Conservation (phyloP, 1,284 basidiomycete genomes). For the Grifola frondosa region DNA sequence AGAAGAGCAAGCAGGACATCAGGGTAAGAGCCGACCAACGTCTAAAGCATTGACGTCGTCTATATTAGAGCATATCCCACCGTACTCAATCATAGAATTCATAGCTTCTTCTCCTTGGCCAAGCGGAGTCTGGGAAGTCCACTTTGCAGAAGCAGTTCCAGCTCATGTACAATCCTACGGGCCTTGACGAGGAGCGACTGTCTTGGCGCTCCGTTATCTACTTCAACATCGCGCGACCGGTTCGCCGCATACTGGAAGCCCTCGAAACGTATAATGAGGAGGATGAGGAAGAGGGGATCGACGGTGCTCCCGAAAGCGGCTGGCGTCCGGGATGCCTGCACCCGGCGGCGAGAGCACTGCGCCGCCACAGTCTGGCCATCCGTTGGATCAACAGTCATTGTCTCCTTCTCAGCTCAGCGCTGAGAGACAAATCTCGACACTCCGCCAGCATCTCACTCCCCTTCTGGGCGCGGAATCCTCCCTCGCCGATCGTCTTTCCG, state of each 20-base stretch:
- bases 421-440: constrained; percentile 43
- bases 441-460: constrained; percentile 58
- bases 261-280: constrained; percentile 67
- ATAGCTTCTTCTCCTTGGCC: constrained; percentile 74
- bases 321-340: constrained; percentile 13
- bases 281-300: constrained; percentile 42
- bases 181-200: constrained; percentile 71
- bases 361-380: constrained; percentile 1
- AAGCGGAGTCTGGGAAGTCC: constrained; percentile 82
- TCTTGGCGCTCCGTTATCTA: constrained; percentile 84
- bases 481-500: constrained; percentile 69
- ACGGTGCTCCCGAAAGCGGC: constrained; percentile 10
- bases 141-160: constrained; percentile 85
- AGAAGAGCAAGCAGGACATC: constrained; percentile 68
- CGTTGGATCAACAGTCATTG: constrained; percentile 21
- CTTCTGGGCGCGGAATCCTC: constrained; percentile 60
- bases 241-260: constrained; percentile 71
- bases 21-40: constrained; percentile 47
- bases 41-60: background rate
- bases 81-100: too few relatives aligned
- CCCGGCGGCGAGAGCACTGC: constrained; percentile 2
- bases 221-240: constrained; percentile 76
- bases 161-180: constrained; percentile 77
- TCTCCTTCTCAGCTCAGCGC: constrained; percentile 22
- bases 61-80: too few relatives aligned